Base-by-base conservation (phyloP, 345 rosid genomes). In the Acer saccharum region DNA sequence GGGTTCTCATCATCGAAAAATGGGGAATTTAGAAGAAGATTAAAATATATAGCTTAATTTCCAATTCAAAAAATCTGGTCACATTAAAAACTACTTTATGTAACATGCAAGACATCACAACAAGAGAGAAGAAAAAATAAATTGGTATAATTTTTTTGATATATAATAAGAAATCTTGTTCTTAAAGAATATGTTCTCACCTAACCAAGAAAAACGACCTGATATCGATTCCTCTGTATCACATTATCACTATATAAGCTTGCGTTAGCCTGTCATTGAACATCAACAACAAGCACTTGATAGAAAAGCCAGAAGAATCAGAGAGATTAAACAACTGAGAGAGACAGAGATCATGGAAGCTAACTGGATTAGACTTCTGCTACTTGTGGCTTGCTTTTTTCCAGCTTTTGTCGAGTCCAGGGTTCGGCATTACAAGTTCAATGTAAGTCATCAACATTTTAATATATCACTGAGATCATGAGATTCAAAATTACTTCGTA, bases 371-470 rank as follows among this genome's bases (percentile, higher is more conserved):
- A 83, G 85, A n/a, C 52, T 88, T 76, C 67, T 84, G 6, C 69
- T 88, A 75, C 86, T 91, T 72, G 69, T 84, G 5, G 76, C 85
- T 13, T 74, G 74, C 79, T 55, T 93, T 65, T 83, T 83, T 21
- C 94, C 90, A 1, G 81, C 84, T 71, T 77, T 87, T 44, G 88
- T 86, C 1, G 84, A 90, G 25, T 84, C 85, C 83, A 79, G 76
- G 48, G 85, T 92, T 82, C 93, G 93, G 29, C 88, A 88, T 74
- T 93, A 93, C 86, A 89, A 81, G 84, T 93, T 93, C 81, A 75
- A 91, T 76, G 98, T 89, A 84, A 87, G 94, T 86, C n/a, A 12
- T 11, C 3, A 10, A 7, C 46, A 0, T 32, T 6, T 43, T 43
- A 46, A 46, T 46, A 46, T 46, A 46, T 43, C 23, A 66, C 12